Percentiles rank a stretch among this genome's conserved stretches.
Evolutionary conservation across 345 rosid genomes (phyloP).

Genomic region (Carallia pectinifolia): DNA sequence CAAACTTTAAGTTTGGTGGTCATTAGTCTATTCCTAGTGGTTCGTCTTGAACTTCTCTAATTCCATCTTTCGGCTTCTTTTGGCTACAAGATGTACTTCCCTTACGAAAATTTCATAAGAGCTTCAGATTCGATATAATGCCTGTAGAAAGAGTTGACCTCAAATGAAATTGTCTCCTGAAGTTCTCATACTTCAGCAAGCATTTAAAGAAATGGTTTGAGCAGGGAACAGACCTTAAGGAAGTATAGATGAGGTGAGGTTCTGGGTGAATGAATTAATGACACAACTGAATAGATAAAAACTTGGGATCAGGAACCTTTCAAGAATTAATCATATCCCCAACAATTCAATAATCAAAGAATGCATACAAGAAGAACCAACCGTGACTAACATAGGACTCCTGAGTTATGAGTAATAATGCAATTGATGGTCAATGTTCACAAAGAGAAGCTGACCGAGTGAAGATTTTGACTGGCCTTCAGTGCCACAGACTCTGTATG

Average conservation of each 20-base stretch:
- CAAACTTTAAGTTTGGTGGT: too few species aligned
- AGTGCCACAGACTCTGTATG: too few species aligned
- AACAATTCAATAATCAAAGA: neutral
- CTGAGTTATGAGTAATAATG: neutral
- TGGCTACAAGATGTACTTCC: too few species aligned
- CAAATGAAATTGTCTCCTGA: neutral
- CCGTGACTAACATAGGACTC: neutral
- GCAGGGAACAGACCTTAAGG: conserved; percentile 33
- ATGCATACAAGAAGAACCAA: neutral
- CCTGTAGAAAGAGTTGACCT: neutral
- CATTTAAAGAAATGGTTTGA: conserved; percentile 1
- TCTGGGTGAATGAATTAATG: conserved; percentile 26
- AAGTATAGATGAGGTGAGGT: conserved; percentile 19
- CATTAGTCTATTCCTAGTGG: too few species aligned
- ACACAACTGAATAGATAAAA: conserved; percentile 35
- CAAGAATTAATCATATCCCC: neutral
- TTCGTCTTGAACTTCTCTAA: too few species aligned
- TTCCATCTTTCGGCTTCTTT: too few species aligned
- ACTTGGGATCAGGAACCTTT: conserved; percentile 15
- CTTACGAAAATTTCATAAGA: too few species aligned
- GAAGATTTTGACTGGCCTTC: neutral
- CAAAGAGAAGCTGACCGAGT: neutral
- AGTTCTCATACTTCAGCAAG: neutral
- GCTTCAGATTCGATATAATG: too few species aligned
- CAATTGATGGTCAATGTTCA: neutral